These are phyloP conservation scores for Sporothrix brasiliensis DNA, from an alignment of 2,329 filamentous ascomycete species.

Conservation along the genomic window DNA sequence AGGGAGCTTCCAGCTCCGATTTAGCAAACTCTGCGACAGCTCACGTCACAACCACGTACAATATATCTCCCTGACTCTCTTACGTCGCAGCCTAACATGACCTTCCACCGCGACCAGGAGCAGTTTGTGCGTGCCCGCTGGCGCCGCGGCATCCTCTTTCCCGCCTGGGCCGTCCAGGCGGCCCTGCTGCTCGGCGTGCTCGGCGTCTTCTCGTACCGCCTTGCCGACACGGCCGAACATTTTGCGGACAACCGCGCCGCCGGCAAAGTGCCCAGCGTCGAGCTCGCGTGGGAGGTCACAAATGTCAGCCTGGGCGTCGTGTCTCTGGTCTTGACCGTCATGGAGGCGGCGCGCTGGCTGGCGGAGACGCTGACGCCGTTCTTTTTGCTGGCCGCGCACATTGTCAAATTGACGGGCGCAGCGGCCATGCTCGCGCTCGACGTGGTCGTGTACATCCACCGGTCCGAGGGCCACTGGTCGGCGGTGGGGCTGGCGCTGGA, in stretches of 20 bases:
- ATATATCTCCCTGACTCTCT: background rate
- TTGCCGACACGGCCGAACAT: conserved; percentile 52
- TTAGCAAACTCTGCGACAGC: no score
- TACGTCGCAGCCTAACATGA: conserved; percentile 29
- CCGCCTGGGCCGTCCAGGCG: conserved; percentile 56
- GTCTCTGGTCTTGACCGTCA: conserved; percentile 50
- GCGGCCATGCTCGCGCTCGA: conserved; percentile 55
- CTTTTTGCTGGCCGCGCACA: conserved; percentile 56
- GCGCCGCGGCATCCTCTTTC: conserved; percentile 52
- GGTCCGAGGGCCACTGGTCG: conserved; percentile 53
- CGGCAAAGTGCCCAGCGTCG: conserved; percentile 49
- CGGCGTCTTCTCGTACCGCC: conserved; percentile 57
- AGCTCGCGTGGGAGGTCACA: conserved; percentile 58
- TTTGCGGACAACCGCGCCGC: conserved; percentile 48
- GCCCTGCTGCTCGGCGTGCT: conserved; percentile 51
- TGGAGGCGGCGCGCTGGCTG: conserved; percentile 48
- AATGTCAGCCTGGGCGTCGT: conserved; percentile 56
- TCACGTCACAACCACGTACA: background rate
- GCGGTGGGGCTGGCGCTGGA: conserved; percentile 55
- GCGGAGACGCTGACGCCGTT: conserved; percentile 58
- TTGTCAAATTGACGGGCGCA: conserved; percentile 54
- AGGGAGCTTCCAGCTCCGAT: background rate
- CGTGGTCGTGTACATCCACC: conserved; percentile 53
- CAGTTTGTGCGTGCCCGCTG: conserved; percentile 58
- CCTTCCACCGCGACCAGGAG: conserved; percentile 52